Evolutionary conservation across 441 rosid genomes (phyloP), one percentile per base, ranked within the genome.

Genomic region (Jatropha multifida): DNA sequence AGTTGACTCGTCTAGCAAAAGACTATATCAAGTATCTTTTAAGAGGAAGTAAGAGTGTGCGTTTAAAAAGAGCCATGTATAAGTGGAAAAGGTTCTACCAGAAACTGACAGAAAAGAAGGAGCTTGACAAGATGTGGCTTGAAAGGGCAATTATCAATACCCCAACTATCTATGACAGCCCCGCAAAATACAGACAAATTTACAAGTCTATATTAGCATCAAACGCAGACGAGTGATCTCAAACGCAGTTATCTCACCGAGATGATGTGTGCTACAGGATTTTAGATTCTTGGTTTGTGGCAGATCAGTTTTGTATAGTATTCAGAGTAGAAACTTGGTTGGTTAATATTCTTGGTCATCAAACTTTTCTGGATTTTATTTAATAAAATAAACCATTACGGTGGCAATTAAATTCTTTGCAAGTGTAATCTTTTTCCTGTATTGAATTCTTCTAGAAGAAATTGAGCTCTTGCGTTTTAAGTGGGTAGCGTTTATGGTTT

Each of bases 1-100:
- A 93, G 77, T 68, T 89, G 77, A 49, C 78, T 70, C 87, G 82
- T 64, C 85, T 89, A 54, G 92, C 80, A 10, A 89, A 80, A 80
- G 98, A 94, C 76, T 92, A 85, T 82, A 52, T 94, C 64, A 88
- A 83, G 81, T 94, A 66, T 75, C 85, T 90, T 37, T 72, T 75
- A 58, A 83, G 85, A 46, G 88, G 85, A 62, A 80, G 71, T 15
- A 76, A 83, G 87, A 92, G 93, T 82, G 81, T 82, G 72, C 92
- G 97, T 27, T 68, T 93, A 68, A 81, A 66, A 65, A 77, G 84
- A 72, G 85, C 86, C 44, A 83, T 90, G 87, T 54, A 90, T 40
- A 44, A 58, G 40, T 89, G 92, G 90, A 80, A 74, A 60, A 80
- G 61, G 54, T 70, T 87, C 68, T 44, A 42, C 46, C 77, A 76